These are phyloP conservation scores for Diutina siamensis DNA, from an alignment of 1,139 yeast genomes.

Conservation along the genomic window DNA sequence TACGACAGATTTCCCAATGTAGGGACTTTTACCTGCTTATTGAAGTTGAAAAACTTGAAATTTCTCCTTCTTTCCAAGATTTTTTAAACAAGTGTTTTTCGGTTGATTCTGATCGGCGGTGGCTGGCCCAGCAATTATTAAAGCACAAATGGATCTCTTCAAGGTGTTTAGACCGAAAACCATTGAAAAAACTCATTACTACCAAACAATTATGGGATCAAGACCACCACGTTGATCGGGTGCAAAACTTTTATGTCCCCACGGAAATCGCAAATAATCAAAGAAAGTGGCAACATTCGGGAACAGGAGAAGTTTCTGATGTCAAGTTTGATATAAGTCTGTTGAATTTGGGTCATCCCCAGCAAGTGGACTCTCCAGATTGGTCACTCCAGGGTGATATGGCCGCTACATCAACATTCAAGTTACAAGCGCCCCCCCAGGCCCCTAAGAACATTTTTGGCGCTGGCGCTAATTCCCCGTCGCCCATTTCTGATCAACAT, in stretches of 20 bases:
- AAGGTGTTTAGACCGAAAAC: constrained; percentile 11
- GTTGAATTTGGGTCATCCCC: constrained; percentile 1
- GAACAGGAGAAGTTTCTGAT: constrained; percentile 10
- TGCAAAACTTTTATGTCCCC: constrained; percentile 28
- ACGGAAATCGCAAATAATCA: constrained; percentile 28
- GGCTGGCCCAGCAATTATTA: constrained; percentile 46
- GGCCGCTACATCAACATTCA: not conserved
- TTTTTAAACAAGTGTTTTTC: constrained; percentile 56
- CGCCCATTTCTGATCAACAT: not conserved
- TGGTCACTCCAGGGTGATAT: not conserved
- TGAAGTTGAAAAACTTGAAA: constrained; percentile 16
- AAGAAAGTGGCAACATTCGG: constrained; percentile 18
- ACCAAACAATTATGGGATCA: constrained; percentile 32
- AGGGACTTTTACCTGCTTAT: constrained; percentile 24
- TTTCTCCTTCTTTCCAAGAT: constrained; percentile 28
- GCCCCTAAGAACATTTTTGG: not conserved
- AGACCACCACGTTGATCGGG: constrained; percentile 23
- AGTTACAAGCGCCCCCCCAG: not conserved
- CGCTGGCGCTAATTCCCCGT: not conserved
- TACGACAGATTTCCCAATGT: constrained; percentile 36
- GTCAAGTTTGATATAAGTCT: constrained; percentile 30
- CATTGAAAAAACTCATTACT: constrained; percentile 24
- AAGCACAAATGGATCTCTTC: constrained; percentile 37
- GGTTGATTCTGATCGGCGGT: constrained; percentile 49
- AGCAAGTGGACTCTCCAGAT: not conserved